Percentiles rank a stretch among this genome's conserved stretches.
phyloP scores from a whole-genome alignment of 129 eudicot genomes.

The Lactuca saligna region DNA sequence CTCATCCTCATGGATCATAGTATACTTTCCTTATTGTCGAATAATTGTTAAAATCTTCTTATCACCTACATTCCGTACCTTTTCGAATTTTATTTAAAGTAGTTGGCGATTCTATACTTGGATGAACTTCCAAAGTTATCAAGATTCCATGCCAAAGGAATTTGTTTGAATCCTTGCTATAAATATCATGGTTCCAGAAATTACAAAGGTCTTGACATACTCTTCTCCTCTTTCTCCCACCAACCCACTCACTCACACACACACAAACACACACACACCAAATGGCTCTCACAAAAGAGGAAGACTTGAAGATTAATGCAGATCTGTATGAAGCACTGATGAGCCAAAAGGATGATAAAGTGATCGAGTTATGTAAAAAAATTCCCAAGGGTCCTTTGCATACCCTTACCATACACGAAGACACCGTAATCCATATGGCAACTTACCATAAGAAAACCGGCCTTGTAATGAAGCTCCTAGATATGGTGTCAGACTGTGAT shows the following conservation, averaged over 20 bases:
- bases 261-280: not conserved
- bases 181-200: not conserved
- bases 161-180: not conserved
- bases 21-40: not conserved
- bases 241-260: not conserved
- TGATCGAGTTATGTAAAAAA: constrained; percentile 19
- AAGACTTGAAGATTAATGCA: constrained; percentile 4
- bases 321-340: constrained; percentile 21
- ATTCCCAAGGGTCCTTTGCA: constrained; percentile 33
- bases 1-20: not conserved
- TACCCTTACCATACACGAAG: constrained; percentile 23
- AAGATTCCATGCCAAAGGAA: not conserved
- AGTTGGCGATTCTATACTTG: not conserved
- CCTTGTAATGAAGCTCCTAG: constrained; percentile 23
- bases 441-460: constrained; percentile 20
- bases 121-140: not conserved
- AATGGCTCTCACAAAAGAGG: constrained; percentile 22
- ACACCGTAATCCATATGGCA: constrained; percentile 46
- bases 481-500: not conserved
- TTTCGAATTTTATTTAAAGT: not conserved
- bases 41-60: too few relatives aligned
- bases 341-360: constrained; percentile 4
- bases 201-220: not conserved
- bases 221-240: not conserved
- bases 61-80: not conserved